These are phyloP conservation scores for Pseudisothecium myosuroides DNA, from an alignment of 225 moss, liverwort and hornwort species.

Conservation along the genomic window DNA sequence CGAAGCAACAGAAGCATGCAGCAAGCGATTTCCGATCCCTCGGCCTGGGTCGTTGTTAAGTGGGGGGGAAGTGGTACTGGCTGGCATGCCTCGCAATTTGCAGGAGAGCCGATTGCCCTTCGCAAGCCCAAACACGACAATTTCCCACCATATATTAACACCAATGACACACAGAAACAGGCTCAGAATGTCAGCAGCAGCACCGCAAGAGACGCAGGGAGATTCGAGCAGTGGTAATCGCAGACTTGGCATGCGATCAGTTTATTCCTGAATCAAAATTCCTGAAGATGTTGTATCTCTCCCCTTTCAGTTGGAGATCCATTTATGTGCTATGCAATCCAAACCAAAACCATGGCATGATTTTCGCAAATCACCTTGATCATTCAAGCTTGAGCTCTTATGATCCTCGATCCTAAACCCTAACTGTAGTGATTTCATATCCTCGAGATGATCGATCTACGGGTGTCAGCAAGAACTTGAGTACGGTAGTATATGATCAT, in stretches of 20 bases:
- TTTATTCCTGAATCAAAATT: neutral
- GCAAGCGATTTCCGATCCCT: neutral
- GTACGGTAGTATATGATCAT: neutral
- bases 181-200: neutral
- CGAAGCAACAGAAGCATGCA: neutral
- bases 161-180: neutral
- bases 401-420: neutral
- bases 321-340: neutral
- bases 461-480: neutral
- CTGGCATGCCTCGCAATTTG: constrained; percentile 13
- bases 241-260: neutral
- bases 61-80: constrained; percentile 1
- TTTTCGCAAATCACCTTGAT: neutral
- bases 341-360: neutral
- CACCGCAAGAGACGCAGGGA: neutral
- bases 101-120: constrained; percentile 16
- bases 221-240: neutral
- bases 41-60: neutral
- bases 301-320: neutral
- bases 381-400: neutral
- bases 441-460: neutral
- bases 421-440: neutral
- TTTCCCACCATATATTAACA: neutral
- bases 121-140: neutral
- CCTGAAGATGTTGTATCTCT: neutral